A percentile compares a stretch with the other conserved stretches of the same genome.
These are phyloP conservation scores for Ascochyta koolunga DNA, from an alignment of 2,329 filamentous ascomycete genomes.

Conservation along the genomic window DNA sequence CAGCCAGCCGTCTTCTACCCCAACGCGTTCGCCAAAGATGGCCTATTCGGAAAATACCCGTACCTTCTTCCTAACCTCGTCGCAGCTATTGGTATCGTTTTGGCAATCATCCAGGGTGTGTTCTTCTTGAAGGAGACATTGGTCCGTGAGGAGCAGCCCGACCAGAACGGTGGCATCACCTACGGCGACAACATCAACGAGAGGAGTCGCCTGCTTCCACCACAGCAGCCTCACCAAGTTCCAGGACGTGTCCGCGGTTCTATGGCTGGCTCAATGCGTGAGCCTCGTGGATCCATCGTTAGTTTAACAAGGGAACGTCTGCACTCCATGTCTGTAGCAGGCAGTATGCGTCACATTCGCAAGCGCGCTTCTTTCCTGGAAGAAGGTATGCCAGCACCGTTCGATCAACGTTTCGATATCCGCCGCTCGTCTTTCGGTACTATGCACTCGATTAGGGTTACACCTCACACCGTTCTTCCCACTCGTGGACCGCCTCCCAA, in stretches of 20 bases:
- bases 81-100: slow-evolving; percentile 74
- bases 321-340: slow-evolving; percentile 38
- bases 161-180: slow-evolving; percentile 52
- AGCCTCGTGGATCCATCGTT: slow-evolving; percentile 31
- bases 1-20: slow-evolving; percentile 79
- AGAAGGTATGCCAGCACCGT: slow-evolving; percentile 43
- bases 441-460: slow-evolving; percentile 44
- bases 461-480: slow-evolving; percentile 34
- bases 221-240: slow-evolving; percentile 53
- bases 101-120: slow-evolving; percentile 80
- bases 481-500: slow-evolving; percentile 21
- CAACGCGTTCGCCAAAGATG: slow-evolving; percentile 67
- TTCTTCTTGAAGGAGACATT: slow-evolving; percentile 80
- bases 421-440: slow-evolving; percentile 46
- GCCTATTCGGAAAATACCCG: slow-evolving; percentile 78
- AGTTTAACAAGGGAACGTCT: slow-evolving; percentile 32
- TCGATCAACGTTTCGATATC: slow-evolving; percentile 44
- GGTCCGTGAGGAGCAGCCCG: slow-evolving; percentile 38
- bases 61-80: slow-evolving; percentile 90
- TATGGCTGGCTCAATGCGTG: slow-evolving; percentile 32
- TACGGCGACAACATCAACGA: slow-evolving; percentile 74
- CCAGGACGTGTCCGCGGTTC: slow-evolving; percentile 40
- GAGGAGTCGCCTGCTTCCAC: slow-evolving; percentile 65
- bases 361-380: slow-evolving; percentile 47
- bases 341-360: slow-evolving; percentile 41